Percentiles rank a stretch among this genome's conserved stretches.
Evolutionary conservation across 2,329 filamentous ascomycete genomes (phyloP).

Genomic region (Fusarium sp.): DNA sequence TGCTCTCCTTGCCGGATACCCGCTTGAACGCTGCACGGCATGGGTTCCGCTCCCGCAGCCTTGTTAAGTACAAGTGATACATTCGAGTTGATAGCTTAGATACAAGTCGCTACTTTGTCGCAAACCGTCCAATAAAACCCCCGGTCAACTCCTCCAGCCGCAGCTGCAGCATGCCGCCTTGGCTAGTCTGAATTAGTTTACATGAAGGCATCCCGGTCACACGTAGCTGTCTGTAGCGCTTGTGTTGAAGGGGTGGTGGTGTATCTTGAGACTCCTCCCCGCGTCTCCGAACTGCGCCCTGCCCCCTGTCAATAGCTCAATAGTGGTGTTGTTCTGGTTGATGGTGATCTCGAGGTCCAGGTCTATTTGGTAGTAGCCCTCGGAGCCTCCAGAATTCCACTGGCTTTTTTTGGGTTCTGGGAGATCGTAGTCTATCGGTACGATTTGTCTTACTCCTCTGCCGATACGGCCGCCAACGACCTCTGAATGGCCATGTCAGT

Average conservation of each 20-base stretch:
- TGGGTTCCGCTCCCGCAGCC: neutral
- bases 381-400: neutral
- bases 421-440: conserved; percentile 2
- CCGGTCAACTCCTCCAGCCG: neutral
- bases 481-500: neutral
- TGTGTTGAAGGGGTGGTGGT: neutral
- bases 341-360: conserved; percentile 25
- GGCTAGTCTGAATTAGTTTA: neutral
- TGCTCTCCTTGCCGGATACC: neutral
- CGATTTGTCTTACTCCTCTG: neutral
- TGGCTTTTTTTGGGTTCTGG: neutral
- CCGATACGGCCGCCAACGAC: neutral
- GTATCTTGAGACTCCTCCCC: neutral
- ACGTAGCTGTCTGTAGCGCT: neutral
- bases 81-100: neutral
- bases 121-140: conserved; percentile 9
- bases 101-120: conserved; percentile 15
- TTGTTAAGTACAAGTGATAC: conserved; percentile 1
- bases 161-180: neutral
- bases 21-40: neutral
- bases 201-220: conserved; percentile 5
- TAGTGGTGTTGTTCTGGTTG: conserved; percentile 3
- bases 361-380: conserved; percentile 13
- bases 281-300: neutral
- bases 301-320: conserved; percentile 10